These are phyloP conservation scores for Babesia sp. DNA, from an alignment of 169 alveolate genomes.

Conservation along the genomic window DNA sequence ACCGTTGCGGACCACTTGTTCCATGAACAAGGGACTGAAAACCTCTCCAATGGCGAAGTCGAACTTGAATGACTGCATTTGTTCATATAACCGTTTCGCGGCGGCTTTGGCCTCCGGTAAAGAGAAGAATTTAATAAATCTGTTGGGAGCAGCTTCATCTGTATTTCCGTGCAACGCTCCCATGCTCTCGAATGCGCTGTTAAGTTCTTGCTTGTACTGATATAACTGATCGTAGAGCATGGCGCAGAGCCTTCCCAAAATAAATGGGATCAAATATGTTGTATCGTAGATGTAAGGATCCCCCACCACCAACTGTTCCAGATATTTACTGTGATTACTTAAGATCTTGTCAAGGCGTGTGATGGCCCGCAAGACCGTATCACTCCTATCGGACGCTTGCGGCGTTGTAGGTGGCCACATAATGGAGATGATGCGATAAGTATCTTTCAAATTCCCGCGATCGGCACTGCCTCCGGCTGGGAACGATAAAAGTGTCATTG, in stretches of 20 bases:
- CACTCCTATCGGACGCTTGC: neutral
- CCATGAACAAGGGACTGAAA: slow-evolving; percentile 17
- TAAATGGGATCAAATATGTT: slow-evolving; percentile 24
- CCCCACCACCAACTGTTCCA: slow-evolving; percentile 18
- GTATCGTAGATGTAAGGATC: slow-evolving; percentile 35
- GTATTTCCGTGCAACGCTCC: neutral
- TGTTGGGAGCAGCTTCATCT: neutral
- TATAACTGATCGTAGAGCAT: slow-evolving; percentile 25
- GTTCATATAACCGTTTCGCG: slow-evolving; percentile 3
- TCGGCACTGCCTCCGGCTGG: neutral
- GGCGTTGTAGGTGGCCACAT: slow-evolving; percentile 18
- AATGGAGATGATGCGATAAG: slow-evolving; percentile 19
- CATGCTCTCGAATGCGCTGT: neutral
- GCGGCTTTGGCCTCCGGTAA: slow-evolving; percentile 14
- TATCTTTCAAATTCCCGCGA: neutral
- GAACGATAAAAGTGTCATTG: neutral
- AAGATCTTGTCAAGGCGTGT: slow-evolving; percentile 23
- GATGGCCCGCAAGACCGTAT: slow-evolving; percentile 14
- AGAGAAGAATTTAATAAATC: neutral
- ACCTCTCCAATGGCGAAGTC: neutral
- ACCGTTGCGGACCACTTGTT: slow-evolving; percentile 22
- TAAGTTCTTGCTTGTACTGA: slow-evolving; percentile 19
- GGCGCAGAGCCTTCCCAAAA: slow-evolving; percentile 28
- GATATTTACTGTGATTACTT: neutral
- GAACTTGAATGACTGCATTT: slow-evolving; percentile 4